Conservation (phyloP, 345 rosid genomes). For the Brassica incana region DNA sequence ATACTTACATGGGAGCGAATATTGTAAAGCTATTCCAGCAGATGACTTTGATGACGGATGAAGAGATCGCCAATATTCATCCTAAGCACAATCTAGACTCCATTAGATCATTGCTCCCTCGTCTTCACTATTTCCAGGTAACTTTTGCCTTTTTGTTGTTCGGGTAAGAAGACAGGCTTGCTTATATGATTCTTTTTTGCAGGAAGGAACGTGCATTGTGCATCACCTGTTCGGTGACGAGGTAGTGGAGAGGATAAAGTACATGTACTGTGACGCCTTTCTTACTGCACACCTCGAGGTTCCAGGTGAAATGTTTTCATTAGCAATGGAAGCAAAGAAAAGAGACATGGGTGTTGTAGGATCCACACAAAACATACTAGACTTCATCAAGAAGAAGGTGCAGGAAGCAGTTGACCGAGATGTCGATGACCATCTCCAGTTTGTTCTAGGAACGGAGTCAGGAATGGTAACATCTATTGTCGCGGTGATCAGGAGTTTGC, state of each 20-base stretch:
- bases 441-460: constrained; percentile 92
- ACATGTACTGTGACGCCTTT: constrained; percentile 86
- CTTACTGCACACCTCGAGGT: constrained; percentile 96
- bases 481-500: constrained; percentile 61
- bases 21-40: constrained; percentile 78
- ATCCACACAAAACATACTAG: constrained; percentile 88
- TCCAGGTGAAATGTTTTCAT: constrained; percentile 97
- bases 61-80: constrained; percentile 78
- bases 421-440: constrained; percentile 77
- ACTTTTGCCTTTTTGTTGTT: constrained; percentile 10
- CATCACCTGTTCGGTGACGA: constrained; percentile 94
- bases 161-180: not conserved
- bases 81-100: constrained; percentile 64
- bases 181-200: constrained; percentile 18
- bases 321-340: constrained; percentile 92
- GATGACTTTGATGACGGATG: constrained; percentile 87
- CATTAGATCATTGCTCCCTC: constrained; percentile 66
- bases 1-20: constrained; percentile 98
- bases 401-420: constrained; percentile 80
- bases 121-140: constrained; percentile 81
- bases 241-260: constrained; percentile 81
- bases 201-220: constrained; percentile 93
- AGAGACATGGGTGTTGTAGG: constrained; percentile 98
- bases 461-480: constrained; percentile 98
- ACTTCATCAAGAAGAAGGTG: constrained; percentile 80